Conservation (phyloP, 768 basidiomycete species). For the Kwoniella botswanensis region DNA sequence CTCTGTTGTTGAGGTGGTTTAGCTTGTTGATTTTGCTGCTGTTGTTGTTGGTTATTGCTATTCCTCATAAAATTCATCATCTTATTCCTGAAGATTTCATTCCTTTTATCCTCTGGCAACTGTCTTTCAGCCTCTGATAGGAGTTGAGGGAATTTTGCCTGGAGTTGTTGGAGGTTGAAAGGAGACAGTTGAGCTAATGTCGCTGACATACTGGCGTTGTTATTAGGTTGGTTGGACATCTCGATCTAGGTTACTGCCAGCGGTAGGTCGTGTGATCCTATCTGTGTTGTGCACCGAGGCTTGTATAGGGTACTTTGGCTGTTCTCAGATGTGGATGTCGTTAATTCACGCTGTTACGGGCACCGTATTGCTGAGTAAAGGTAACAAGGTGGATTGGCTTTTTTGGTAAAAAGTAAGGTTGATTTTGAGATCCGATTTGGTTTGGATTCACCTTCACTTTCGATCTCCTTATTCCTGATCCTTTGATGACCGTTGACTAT, state of each 20-base stretch:
- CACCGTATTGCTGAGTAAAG: too few species aligned
- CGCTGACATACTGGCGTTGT: constrained; percentile 7
- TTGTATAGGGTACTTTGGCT: not conserved
- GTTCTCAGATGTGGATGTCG: not conserved
- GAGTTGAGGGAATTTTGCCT: constrained; percentile 32
- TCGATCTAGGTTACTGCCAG: not conserved
- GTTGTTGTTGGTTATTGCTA: not conserved
- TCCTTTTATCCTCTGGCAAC: constrained; percentile 26
- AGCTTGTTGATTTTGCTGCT: constrained; percentile 13
- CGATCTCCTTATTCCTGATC: not conserved
- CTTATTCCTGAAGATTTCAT: constrained; percentile 25
- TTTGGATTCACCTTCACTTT: not conserved
- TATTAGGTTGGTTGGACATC: constrained; percentile 5
- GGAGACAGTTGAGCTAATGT: constrained; percentile 3
- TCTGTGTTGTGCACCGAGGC: not conserved
- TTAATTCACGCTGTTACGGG: too few species aligned
- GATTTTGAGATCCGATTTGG: too few species aligned
- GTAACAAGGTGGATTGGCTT: too few species aligned
- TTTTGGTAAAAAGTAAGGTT: too few species aligned
- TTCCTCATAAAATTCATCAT: constrained; percentile 20
- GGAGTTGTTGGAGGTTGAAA: constrained; percentile 24
- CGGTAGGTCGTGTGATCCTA: not conserved
- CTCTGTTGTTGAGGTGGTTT: constrained; percentile 20
- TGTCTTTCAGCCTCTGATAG: constrained; percentile 28
- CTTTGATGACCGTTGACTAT: not conserved